Percentiles rank a stretch among this genome's conserved stretches.
Evolutionary conservation across 2,329 filamentous ascomycete species (phyloP).

Genomic region (Boeremia lycopersici): DNA sequence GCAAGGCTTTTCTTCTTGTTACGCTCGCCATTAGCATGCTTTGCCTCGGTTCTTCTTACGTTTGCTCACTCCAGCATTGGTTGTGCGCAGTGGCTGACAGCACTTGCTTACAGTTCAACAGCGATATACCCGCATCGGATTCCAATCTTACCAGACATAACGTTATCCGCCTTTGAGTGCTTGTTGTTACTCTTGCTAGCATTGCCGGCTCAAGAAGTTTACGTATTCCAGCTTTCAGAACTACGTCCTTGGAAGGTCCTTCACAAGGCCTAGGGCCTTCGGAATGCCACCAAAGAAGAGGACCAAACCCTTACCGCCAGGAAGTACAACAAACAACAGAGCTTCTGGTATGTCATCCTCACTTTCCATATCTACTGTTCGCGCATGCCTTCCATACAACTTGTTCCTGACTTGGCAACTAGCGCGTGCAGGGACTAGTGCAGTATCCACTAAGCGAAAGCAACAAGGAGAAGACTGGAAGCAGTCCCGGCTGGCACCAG

Average conservation of each 20-base stretch:
- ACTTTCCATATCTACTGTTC: constrained; percentile 14
- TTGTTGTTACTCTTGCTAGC: neutral
- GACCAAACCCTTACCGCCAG: constrained; percentile 21
- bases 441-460: constrained; percentile 35
- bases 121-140: neutral
- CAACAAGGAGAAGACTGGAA: constrained; percentile 22
- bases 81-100: neutral
- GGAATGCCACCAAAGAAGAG: constrained; percentile 46
- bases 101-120: constrained; percentile 11
- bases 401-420: constrained; percentile 44
- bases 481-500: constrained; percentile 52
- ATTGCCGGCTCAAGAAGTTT: neutral
- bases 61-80: neutral
- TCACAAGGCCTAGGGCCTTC: neutral
- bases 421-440: constrained; percentile 11
- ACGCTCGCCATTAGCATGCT: neutral
- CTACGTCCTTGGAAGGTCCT: neutral
- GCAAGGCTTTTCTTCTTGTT: neutral
- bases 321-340: constrained; percentile 14
- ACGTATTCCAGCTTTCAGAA: neutral
- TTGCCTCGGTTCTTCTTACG: neutral
- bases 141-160: neutral
- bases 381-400: constrained; percentile 35
- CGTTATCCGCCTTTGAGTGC: neutral
- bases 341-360: constrained; percentile 27